Evolutionary conservation across 345 rosid genomes (phyloP).

Genomic region (Populus pruinosa): DNA sequence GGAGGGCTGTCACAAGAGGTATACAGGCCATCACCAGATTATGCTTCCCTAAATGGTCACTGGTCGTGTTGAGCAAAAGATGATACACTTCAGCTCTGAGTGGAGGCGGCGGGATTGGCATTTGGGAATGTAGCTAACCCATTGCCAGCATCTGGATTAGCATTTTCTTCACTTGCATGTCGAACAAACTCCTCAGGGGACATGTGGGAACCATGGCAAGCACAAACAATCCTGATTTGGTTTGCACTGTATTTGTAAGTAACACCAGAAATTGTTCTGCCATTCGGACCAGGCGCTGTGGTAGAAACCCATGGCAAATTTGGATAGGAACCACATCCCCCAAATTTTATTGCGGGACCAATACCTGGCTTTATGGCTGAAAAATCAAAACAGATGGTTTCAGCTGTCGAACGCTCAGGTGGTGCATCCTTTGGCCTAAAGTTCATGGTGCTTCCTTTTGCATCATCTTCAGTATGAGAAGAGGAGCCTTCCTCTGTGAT

Average conservation of each 20-base stretch:
- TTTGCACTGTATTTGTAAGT: constrained; percentile 66
- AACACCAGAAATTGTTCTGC: constrained; percentile 87
- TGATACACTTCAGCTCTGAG: constrained; percentile 52
- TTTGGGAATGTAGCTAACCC: constrained; percentile 46
- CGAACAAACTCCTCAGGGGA: constrained; percentile 87
- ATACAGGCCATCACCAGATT: constrained; percentile 6
- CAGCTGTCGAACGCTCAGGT: constrained; percentile 47
- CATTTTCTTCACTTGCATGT: constrained; percentile 75
- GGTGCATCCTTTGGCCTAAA: constrained; percentile 35
- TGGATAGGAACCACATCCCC: constrained; percentile 83
- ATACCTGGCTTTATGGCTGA: constrained; percentile 88
- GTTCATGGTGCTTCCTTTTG: constrained; percentile 37
- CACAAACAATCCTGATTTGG: constrained; percentile 86
- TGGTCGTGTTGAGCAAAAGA: neutral
- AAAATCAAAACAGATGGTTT: constrained; percentile 53
- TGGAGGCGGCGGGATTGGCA: constrained; percentile 70
- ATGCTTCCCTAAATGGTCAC: constrained; percentile 8
- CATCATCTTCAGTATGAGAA: constrained; percentile 50
- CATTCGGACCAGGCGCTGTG: constrained; percentile 77
- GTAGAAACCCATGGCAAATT: constrained; percentile 97
- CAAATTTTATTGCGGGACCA: constrained; percentile 75
- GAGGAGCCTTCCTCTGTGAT: constrained; percentile 71
- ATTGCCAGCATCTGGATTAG: constrained; percentile 43
- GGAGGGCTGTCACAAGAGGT: constrained; percentile 3
- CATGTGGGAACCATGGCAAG: constrained; percentile 92